phyloP scores from a whole-genome alignment of 257 asterid genomes.

The Phtheirospermum japonicum region DNA sequence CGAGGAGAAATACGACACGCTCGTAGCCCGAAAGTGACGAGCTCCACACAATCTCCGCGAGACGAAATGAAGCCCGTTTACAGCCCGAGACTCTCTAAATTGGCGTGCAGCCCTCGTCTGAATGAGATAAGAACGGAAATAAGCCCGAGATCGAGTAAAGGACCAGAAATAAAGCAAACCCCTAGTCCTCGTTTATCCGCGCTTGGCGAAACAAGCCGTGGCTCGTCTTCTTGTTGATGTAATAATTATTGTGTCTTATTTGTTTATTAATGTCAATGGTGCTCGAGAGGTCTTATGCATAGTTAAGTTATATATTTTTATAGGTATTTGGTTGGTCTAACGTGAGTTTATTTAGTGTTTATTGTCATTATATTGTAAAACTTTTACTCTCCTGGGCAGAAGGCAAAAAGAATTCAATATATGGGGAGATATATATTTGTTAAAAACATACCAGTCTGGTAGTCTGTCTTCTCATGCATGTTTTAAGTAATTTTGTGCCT shows the following conservation, averaged over 20 bases:
- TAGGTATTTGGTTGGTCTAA: conserved; percentile 28
- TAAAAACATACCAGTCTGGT: neutral
- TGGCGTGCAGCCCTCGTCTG: conserved; percentile 60
- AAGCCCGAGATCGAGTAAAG: conserved; percentile 42
- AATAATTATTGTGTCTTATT: neutral
- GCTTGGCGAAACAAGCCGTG: conserved; percentile 44
- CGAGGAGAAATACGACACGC: conserved; percentile 81
- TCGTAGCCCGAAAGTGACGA: conserved; percentile 68
- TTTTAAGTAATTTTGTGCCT: no score
- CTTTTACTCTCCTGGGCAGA: conserved; percentile 29
- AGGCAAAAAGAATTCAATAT: conserved; percentile 2
- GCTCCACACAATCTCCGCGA: conserved; percentile 53
- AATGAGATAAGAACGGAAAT: conserved; percentile 45
- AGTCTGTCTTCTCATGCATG: no score
- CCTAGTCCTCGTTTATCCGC: conserved; percentile 64
- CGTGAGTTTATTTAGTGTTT: conserved; percentile 17
- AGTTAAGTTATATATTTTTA: conserved; percentile 14
- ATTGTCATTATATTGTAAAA: conserved; percentile 28
- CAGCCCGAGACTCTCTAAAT: conserved; percentile 48
- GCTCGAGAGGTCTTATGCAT: conserved; percentile 46
- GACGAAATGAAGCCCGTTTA: conserved; percentile 43
- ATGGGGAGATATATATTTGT: conserved; percentile 26
- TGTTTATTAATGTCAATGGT: conserved; percentile 29
- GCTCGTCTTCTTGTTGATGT: conserved; percentile 42
- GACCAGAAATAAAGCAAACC: conserved; percentile 50